Base-by-base conservation (phyloP, 148 eudicot genomes). In the Pouteria glomerata region DNA sequence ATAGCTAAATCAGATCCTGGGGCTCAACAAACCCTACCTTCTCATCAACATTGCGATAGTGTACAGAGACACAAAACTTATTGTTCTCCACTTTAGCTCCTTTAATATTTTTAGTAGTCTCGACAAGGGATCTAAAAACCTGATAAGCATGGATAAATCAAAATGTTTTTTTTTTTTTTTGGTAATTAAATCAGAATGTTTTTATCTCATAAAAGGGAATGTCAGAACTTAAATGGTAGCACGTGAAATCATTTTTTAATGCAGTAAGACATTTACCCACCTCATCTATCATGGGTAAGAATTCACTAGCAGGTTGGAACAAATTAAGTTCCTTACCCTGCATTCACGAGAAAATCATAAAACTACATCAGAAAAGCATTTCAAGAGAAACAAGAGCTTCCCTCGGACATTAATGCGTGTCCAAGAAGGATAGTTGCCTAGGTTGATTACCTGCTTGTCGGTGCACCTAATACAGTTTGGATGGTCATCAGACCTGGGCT, bases 51-150 rank as follows among this genome's bases (percentile, higher is more conserved):
- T 92, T 91, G 51, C 99, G 96, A 57, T 91, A 95, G 79, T 95
- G 99, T n/a, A 95, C 99, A 56, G 99, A 92, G 66, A 92, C 86
- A 68, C 97, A 92, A 73, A 95, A 95, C 80, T 90, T 95, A 71
- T 95, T 92, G 85, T 95, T 85, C 83, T 95, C 97, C 57, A 95
- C 96, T 15, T 71, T 85, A 44, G 97, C 86, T 47, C 99, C 99
- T 24, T 64, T 56, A n/a, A 95, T 88, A 24, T 82, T 87, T 66
- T 83, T 82, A 7, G 97, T 92, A 18, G 65, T 79, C 87, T 91
- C 87, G 27, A 92, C 73, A 66, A 95, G 92, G 63, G 93, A 84
- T 69, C 80, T 78, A 71, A 65, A 79, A 74, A 91, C 91, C 98
- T 92, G 88, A 51, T 74, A 63, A 62, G 19, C 44, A 75, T 69